These are phyloP conservation scores for Ascoidea rubescens DNA, from an alignment of 805 yeast species.

Conservation along the genomic window DNA sequence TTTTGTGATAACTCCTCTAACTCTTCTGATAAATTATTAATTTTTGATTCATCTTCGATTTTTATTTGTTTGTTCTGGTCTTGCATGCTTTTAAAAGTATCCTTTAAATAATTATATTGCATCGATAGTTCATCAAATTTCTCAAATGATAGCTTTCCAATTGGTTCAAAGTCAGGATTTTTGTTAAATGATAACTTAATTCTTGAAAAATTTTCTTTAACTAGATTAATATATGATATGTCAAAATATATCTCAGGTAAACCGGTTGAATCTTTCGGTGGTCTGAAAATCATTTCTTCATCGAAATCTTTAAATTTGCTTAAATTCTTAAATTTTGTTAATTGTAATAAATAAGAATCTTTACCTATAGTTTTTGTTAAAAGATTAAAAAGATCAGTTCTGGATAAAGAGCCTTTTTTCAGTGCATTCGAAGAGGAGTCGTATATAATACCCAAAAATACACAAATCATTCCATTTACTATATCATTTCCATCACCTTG, in stretches of 20 bases:
- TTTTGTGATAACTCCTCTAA: slow-evolving; percentile 17
- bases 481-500: slow-evolving; percentile 36
- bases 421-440: slow-evolving; percentile 56
- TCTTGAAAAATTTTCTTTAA: slow-evolving; percentile 58
- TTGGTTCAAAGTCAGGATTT: slow-evolving; percentile 65
- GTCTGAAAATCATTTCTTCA: not conserved
- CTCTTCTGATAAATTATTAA: slow-evolving; percentile 19
- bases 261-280: slow-evolving; percentile 57
- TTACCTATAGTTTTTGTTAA: slow-evolving; percentile 64
- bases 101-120: slow-evolving; percentile 21
- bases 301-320: slow-evolving; percentile 33
- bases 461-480: slow-evolving; percentile 59
- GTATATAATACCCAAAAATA: slow-evolving; percentile 63
- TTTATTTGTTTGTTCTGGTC: slow-evolving; percentile 5
- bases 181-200: slow-evolving; percentile 58
- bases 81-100: slow-evolving; percentile 14
- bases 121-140: slow-evolving; percentile 26
- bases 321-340: slow-evolving; percentile 45
- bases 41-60: slow-evolving; percentile 21
- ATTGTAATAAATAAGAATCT: slow-evolving; percentile 62
- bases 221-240: slow-evolving; percentile 41
- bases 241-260: slow-evolving; percentile 75
- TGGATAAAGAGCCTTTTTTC: slow-evolving; percentile 30
- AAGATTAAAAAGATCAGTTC: slow-evolving; percentile 46
- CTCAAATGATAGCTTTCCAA: slow-evolving; percentile 48